Evolutionary conservation across 768 basidiomycete species (phyloP).

Genomic region (Boletus reticulatus): DNA sequence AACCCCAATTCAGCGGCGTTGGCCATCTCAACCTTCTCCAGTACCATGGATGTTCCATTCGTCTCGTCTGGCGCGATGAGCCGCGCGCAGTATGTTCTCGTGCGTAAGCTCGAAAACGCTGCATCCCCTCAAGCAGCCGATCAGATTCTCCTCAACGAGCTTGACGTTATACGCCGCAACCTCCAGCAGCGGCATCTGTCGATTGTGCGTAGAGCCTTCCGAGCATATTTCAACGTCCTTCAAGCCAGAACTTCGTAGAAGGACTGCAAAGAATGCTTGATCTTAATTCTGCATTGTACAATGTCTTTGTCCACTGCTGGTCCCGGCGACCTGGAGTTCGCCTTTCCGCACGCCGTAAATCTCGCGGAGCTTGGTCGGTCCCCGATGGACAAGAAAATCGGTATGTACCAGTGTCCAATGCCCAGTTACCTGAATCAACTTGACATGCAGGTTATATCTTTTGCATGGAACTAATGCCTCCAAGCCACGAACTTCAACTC

Average conservation of each 20-base stretch:
- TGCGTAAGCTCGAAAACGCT: constrained; percentile 68
- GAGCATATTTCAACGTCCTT: constrained; percentile 1
- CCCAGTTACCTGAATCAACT: background rate
- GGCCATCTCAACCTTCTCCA: background rate
- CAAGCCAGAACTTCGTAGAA: constrained; percentile 40
- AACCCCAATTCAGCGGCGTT: background rate
- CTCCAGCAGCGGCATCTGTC: constrained; percentile 50
- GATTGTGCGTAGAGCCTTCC: constrained; percentile 44
- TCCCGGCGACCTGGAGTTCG: constrained; percentile 58
- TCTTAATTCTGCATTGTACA: constrained; percentile 70
- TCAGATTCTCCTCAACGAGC: constrained; percentile 55
- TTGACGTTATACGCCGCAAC: constrained; percentile 52
- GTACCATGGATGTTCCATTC: constrained; percentile 75
- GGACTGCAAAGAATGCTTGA: constrained; percentile 61
- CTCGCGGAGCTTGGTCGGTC: constrained; percentile 68
- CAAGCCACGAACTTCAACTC: constrained; percentile 65
- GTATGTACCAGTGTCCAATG: constrained; percentile 32
- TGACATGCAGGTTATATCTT: constrained; percentile 66
- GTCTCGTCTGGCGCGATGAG: constrained; percentile 75
- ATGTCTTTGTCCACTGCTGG: constrained; percentile 45
- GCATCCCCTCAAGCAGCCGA: constrained; percentile 57
- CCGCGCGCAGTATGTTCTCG: constrained; percentile 72
- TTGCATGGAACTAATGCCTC: constrained; percentile 70
- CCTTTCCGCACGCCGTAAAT: constrained; percentile 72
- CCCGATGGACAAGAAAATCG: constrained; percentile 65